Base-by-base conservation (phyloP, 345 rosid genomes). In the Psidium guajava region DNA sequence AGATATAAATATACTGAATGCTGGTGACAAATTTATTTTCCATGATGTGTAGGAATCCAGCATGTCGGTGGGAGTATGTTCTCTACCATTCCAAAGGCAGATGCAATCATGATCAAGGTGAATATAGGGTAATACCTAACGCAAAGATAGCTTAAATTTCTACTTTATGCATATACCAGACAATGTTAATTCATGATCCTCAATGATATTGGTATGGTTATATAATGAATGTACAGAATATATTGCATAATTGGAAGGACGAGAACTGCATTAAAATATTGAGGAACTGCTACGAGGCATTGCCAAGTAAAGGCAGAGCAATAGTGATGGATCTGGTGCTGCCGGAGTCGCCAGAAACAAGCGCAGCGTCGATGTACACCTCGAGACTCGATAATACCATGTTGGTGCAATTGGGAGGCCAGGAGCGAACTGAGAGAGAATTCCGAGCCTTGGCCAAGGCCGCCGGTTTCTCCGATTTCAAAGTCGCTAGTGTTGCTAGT, bases 31-130 rank as follows among this genome's bases (percentile, higher is more conserved):
- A 58, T 11, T 11, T n/a, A 49, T 49, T 58, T 58, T 58, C 28
- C 24, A n/a, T 27, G 25, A 8, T 50, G 15, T 81, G 81, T 40
- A 89, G 91, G 91, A 16, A 77, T 89, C 28, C 73, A 86, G 82
- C 89, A 84, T 73, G 85, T 87, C 18, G 91, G 89, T 10, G 89
- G 89, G 15, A 80, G 84, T 50, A 89, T 89, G 89, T 83, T 89
- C 27, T 25, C 85, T 25, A 82, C 77, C 82, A 53, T 85, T 18
- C 91, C 91, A 8, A 69, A 56, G 24, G 89, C 85, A 40, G 85
- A 87, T n/a, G 89, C 89, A 36, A 85, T 89, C 82, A 83, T 89
- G 88, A 85, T 89, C 5, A 89, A 89, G 88, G 88, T 86, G 44
- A 88, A 6, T 49, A 51, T 6, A 1, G 4, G 22, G 40, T 24